phyloP scores from a whole-genome alignment of 345 rosid genomes.

The Turritis glabra region DNA sequence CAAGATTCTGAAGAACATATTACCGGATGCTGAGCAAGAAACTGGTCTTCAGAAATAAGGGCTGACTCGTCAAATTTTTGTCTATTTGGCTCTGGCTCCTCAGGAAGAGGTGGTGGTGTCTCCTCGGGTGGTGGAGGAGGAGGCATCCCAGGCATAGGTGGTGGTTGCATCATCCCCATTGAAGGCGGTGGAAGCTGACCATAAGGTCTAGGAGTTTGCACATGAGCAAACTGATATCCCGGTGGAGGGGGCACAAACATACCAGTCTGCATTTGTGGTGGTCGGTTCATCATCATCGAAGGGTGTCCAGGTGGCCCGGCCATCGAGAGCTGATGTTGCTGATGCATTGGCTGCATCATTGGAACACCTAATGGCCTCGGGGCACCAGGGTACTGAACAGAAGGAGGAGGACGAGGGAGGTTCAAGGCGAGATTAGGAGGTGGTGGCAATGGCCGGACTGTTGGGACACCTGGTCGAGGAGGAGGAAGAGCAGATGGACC shows the following conservation, averaged over 20 bases:
- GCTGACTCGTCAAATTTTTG: slow-evolving; percentile 80
- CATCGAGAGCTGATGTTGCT: background rate
- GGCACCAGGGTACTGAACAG: background rate
- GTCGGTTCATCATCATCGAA: background rate
- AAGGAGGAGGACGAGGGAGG: background rate
- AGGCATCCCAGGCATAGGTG: background rate
- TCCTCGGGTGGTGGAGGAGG: background rate
- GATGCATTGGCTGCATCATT: background rate
- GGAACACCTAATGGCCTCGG: background rate
- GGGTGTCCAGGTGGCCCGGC: background rate
- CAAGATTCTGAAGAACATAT: background rate
- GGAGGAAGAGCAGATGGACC: background rate
- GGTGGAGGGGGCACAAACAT: background rate
- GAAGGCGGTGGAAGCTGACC: background rate
- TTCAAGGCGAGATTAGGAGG: background rate
- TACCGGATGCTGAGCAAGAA: slow-evolving; percentile 76
- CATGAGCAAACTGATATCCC: background rate
- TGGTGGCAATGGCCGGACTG: background rate
- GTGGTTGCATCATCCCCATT: background rate
- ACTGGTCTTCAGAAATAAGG: slow-evolving; percentile 80
- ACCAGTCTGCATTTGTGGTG: background rate
- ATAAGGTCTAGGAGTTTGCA: background rate
- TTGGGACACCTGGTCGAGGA: background rate
- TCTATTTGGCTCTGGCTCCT: slow-evolving; percentile 92
- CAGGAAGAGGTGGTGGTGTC: slow-evolving; percentile 88